Percentiles rank a stretch among this genome's conserved stretches.
Conservation (phyloP, 129 eudicot genomes). For the Flaveria ramosissima region DNA sequence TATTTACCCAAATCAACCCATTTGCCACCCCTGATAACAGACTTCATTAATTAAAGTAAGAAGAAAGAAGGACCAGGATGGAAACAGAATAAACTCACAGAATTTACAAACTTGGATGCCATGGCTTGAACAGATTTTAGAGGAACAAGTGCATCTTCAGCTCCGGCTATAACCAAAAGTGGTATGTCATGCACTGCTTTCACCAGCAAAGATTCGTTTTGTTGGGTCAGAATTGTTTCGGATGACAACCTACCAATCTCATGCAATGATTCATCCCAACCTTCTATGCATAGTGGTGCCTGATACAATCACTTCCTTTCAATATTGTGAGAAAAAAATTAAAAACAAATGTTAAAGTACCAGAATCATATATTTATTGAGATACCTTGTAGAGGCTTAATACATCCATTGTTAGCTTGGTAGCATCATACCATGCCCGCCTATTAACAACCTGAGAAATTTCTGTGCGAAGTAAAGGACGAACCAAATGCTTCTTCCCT, state of each 20-base stretch:
- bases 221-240: conserved; percentile 72
- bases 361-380: neutral
- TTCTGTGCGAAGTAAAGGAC: conserved; percentile 86
- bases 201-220: conserved; percentile 56
- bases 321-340: neutral
- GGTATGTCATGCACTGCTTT: conserved; percentile 68
- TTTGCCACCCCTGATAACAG: neutral
- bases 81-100: conserved; percentile 57
- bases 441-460: conserved; percentile 87
- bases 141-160: conserved; percentile 91
- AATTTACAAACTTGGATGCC: conserved; percentile 88
- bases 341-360: neutral
- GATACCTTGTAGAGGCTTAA: conserved; percentile 83
- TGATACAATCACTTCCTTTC: conserved; percentile 26
- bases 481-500: conserved; percentile 83
- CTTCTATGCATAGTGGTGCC: conserved; percentile 93
- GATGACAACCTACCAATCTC: conserved; percentile 81
- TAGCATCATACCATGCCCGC: conserved; percentile 95
- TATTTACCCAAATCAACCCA: neutral
- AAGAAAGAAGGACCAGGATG: neutral
- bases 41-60: neutral
- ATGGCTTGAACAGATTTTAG: conserved; percentile 68
- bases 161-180: conserved; percentile 80
- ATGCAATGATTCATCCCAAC: conserved; percentile 96
- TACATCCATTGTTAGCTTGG: conserved; percentile 85